Base-by-base conservation (phyloP, 1,284 basidiomycete genomes). In the Filobasidium uniguttulatum region DNA sequence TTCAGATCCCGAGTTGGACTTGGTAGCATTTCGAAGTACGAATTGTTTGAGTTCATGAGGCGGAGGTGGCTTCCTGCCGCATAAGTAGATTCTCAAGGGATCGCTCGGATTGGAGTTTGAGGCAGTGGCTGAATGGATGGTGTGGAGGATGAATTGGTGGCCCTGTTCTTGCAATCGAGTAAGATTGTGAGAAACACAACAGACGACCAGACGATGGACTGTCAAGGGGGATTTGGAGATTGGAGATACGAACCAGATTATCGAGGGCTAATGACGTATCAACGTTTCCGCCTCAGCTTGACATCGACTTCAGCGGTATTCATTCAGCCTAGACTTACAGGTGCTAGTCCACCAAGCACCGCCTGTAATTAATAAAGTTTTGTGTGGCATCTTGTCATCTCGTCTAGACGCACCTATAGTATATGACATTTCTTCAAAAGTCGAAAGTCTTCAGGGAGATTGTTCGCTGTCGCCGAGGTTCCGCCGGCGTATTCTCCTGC, bases 301-400 rank as follows among this genome's bases (percentile, higher is more conserved):
- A 12, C n/a, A 26, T n/a, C 23, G 19, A n/a, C n/a, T 15, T 4
- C 44, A 15, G 19, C 5, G 22, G 20, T 44, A 15, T 17, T 17
- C 26, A 17, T 15, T 26, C 10, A 3, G 14, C 8, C 22, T n/a
- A 9, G 14, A 45, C 41, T 28, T 23, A 45, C 48, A 50, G 14
- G 44, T 40, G n/a, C 37, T 30, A 20, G 36, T 45, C 50, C 50
- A 52, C 50, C 50, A 52, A 19, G 45, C 46, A 20, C 50, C 50
- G 9, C 50, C 50, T n/a, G 50, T 52, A 38, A 52, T n/a, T 9
- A 52, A 22, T 15, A 52, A 12, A 14, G 37, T 40, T n/a, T n/a
- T n/a, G n/a, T n/a, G n/a, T n/a, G n/a, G n/a, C n/a, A n/a, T n/a
- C n/a, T n/a, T n/a, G n/a, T n/a, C n/a, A n/a, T n/a, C n/a, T n/a